These are phyloP conservation scores for Lachnellula hyalina DNA, from an alignment of 2,329 filamentous ascomycete species.

Conservation along the genomic window DNA sequence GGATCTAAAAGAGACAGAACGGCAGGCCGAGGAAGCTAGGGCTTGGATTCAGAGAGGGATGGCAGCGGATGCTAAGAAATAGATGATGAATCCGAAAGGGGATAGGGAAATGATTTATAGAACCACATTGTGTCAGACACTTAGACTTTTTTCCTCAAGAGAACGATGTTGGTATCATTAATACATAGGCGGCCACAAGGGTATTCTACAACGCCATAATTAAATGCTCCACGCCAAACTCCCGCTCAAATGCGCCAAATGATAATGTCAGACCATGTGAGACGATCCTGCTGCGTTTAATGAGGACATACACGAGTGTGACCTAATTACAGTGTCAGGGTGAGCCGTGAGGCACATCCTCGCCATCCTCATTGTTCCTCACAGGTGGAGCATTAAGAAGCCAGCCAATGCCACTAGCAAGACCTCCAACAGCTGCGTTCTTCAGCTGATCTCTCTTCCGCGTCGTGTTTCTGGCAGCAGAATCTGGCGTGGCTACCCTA, in stretches of 20 bases:
- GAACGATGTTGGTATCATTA: not conserved
- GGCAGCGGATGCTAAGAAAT: conserved; percentile 34
- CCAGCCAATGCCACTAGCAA: conserved; percentile 65
- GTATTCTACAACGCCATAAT: conserved; percentile 2
- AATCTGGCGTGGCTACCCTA: conserved; percentile 8
- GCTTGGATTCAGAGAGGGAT: conserved; percentile 66
- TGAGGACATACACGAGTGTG: not conserved
- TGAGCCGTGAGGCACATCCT: too few relatives aligned
- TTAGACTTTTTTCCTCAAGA: not conserved
- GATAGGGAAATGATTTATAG: not conserved
- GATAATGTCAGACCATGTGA: not conserved
- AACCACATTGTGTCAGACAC: not conserved
- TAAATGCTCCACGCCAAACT: conserved; percentile 1
- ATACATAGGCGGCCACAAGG: not conserved
- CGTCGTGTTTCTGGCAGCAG: conserved; percentile 35
- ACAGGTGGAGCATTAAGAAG: conserved; percentile 47
- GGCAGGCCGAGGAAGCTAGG: conserved; percentile 45
- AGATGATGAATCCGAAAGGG: not conserved
- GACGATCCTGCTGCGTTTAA: not conserved
- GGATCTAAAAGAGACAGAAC: conserved; percentile 50
- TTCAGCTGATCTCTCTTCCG: conserved; percentile 69
- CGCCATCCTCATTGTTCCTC: not conserved
- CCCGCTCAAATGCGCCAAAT: not conserved
- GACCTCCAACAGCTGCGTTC: conserved; percentile 60
- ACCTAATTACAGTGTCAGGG: not conserved